A percentile compares a stretch with the other conserved stretches of the same genome.
phyloP scores from a whole-genome alignment of 495 filamentous ascomycete genomes.

The Bryoglossum gracile region DNA sequence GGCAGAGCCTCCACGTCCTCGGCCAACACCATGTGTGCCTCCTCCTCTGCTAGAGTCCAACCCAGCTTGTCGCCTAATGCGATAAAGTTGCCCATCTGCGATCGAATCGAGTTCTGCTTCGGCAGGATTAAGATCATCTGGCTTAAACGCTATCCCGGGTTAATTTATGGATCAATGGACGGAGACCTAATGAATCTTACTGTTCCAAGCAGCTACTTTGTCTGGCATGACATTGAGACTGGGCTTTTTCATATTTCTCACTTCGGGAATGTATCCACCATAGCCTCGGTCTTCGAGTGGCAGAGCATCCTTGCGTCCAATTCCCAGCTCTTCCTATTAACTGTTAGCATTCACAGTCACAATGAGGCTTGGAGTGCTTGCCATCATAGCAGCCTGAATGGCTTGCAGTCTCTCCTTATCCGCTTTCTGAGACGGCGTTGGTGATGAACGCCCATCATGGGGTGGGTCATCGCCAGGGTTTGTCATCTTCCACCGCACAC shows the following conservation, averaged over 20 bases:
- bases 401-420: background rate
- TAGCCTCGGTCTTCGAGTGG: slow-evolving; percentile 19
- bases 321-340: slow-evolving; percentile 23
- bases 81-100: slow-evolving; percentile 18
- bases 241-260: background rate
- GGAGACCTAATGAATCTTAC: slow-evolving; percentile 2
- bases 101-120: slow-evolving; percentile 10
- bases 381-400: slow-evolving; percentile 22
- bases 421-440: background rate
- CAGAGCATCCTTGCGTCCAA: slow-evolving; percentile 17
- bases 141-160: slow-evolving; percentile 3
- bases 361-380: background rate
- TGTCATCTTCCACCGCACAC: background rate
- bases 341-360: background rate
- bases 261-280: background rate
- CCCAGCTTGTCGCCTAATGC: slow-evolving; percentile 10
- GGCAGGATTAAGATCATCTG: slow-evolving; percentile 16
- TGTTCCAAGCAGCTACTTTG: slow-evolving; percentile 9
- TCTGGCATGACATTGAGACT: background rate
- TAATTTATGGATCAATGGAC: background rate
- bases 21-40: background rate
- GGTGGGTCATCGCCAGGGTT: background rate
- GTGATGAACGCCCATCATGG: too few species aligned
- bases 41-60: background rate
- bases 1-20: background rate